Percentiles rank a stretch among this genome's conserved stretches.
Evolutionary conservation across 305 asterid genomes (phyloP).

Genomic region (Solanum hybrid): DNA sequence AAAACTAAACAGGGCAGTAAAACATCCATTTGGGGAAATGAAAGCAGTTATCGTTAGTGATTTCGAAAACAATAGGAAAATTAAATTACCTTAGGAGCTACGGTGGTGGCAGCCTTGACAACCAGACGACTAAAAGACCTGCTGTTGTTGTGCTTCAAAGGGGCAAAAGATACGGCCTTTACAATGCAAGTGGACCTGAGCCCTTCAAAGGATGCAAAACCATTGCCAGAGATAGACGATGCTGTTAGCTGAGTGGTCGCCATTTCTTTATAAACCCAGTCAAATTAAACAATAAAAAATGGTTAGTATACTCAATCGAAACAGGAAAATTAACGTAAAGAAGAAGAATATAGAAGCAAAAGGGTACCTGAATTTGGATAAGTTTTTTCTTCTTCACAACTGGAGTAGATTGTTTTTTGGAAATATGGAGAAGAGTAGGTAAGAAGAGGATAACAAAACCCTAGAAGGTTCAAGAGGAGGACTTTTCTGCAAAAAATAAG

Average conservation of each 20-base stretch:
- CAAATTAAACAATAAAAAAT: not conserved
- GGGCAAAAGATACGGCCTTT: constrained; percentile 21
- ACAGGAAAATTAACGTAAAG: not conserved
- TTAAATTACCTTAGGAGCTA: constrained; percentile 65
- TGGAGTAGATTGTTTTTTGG: not conserved
- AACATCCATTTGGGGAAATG: not conserved
- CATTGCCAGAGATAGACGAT: constrained; percentile 27
- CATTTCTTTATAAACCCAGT: constrained; percentile 10
- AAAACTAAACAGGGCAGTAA: not conserved
- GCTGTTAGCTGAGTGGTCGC: constrained; percentile 30
- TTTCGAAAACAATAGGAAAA: not conserved
- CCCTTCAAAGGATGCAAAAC: constrained; percentile 33
- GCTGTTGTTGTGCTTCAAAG: constrained; percentile 15
- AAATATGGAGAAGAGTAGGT: constrained; percentile 2
- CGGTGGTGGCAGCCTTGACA: constrained; percentile 76
- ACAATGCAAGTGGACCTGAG: constrained; percentile 16
- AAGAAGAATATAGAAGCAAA: not conserved
- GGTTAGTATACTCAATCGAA: not conserved
- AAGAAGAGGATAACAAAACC: constrained; percentile 32
- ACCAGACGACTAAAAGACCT: constrained; percentile 53
- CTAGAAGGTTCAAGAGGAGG: constrained; percentile 23
- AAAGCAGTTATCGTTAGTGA: not conserved
- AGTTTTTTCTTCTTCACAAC: not conserved
- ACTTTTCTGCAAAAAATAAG: constrained; percentile 9
- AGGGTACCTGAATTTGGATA: not conserved